A percentile compares a stretch with the other conserved stretches of the same genome.
These are phyloP conservation scores for Fraxinus americana DNA, from an alignment of 257 asterid genomes.

Conservation along the genomic window DNA sequence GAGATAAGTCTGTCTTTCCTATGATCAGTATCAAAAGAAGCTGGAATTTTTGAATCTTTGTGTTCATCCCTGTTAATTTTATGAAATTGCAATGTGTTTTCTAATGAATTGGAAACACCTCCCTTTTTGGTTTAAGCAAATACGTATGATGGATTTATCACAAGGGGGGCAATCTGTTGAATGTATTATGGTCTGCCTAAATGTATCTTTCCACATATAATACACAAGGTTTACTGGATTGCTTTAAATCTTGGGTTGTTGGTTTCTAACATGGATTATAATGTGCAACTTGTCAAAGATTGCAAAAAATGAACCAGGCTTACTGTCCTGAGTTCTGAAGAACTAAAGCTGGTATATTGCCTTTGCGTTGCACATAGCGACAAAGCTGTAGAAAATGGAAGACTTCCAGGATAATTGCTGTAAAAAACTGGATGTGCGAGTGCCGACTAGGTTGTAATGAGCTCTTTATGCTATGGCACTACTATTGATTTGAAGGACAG, in stretches of 20 bases:
- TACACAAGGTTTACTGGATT: background rate
- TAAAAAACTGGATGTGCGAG: background rate
- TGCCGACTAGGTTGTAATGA: background rate
- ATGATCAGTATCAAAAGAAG: constrained; percentile 26
- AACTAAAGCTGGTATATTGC: background rate
- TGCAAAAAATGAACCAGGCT: background rate
- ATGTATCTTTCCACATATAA: background rate
- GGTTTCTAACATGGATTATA: background rate
- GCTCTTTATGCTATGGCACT: background rate
- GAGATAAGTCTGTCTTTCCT: constrained; percentile 20
- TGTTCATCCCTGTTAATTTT: constrained; percentile 32
- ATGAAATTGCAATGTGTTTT: constrained; percentile 23
- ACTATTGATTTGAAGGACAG: background rate
- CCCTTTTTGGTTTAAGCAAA: background rate
- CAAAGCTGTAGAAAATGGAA: background rate
- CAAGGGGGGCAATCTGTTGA: background rate
- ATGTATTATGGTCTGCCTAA: background rate
- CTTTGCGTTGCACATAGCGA: background rate
- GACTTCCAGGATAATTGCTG: background rate
- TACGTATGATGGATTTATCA: background rate
- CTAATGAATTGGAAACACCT: background rate
- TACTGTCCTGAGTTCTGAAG: background rate
- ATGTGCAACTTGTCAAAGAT: background rate
- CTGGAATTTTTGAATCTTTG: constrained; percentile 23
- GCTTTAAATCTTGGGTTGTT: background rate